Percentiles rank a stretch among this genome's conserved stretches.
Evolutionary conservation across 352 stramenopile genomes (phyloP).

Genomic region (Phytophthora syringae): DNA sequence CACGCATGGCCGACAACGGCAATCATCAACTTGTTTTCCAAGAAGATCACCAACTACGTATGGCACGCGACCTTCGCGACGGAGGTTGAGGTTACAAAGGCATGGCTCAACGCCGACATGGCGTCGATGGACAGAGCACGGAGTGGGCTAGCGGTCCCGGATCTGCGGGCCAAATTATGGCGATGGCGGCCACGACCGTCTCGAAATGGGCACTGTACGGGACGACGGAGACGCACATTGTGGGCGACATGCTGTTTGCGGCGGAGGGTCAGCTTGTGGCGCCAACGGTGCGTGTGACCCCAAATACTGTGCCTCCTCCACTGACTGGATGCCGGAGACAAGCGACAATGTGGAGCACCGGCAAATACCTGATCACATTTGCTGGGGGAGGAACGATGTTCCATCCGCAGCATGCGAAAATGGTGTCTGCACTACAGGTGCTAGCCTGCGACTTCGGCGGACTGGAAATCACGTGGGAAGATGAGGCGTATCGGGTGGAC

Average conservation of each 20-base stretch:
- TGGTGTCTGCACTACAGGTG: not conserved
- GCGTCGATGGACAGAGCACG: not conserved
- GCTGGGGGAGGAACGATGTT: not conserved
- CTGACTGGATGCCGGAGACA: not conserved
- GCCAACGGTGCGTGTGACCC: not conserved
- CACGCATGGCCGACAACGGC: too few species aligned
- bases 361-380: not conserved
- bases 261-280: not conserved
- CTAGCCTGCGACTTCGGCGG: not conserved
- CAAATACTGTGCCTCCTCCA: not conserved
- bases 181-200: not conserved
- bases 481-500: not conserved
- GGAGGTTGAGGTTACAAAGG: not conserved
- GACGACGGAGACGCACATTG: not conserved
- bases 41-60: not conserved
- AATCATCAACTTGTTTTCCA: too few species aligned
- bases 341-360: not conserved
- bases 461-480: not conserved
- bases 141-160: not conserved
- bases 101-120: not conserved
- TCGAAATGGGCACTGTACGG: not conserved
- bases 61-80: not conserved
- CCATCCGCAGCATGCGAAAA: not conserved
- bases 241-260: not conserved
- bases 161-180: not conserved